phyloP scores from a whole-genome alignment of 2,329 filamentous ascomycete species.

The Eurotiales sp. region DNA sequence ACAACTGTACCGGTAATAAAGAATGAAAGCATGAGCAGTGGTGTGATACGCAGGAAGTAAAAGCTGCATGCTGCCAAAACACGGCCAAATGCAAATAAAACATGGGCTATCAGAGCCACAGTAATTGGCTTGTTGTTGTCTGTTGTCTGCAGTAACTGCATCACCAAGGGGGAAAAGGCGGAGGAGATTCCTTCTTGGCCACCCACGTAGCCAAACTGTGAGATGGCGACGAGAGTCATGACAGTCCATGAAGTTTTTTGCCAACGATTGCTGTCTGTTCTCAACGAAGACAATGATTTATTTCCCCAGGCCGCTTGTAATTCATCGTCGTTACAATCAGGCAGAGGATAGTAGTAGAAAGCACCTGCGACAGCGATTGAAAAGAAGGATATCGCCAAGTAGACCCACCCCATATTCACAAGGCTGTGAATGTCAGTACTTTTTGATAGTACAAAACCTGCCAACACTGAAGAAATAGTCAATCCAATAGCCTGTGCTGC shows the following conservation, averaged over 20 bases:
- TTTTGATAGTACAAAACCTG: conserved; percentile 56
- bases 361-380: conserved; percentile 51
- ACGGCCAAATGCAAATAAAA: conserved; percentile 51
- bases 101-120: too few relatives aligned
- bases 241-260: conserved; percentile 48
- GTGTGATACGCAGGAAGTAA: conserved; percentile 51
- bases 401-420: conserved; percentile 62
- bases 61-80: conserved; percentile 54
- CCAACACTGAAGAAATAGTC: conserved; percentile 56
- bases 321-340: conserved; percentile 57
- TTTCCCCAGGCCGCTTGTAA: conserved; percentile 48
- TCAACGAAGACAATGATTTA: too few relatives aligned
- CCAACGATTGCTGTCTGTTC: too few relatives aligned
- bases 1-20: conserved; percentile 52
- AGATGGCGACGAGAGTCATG: too few relatives aligned
- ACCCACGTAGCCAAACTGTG: conserved; percentile 60
- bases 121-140: too few relatives aligned
- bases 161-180: too few relatives aligned
- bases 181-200: conserved; percentile 60
- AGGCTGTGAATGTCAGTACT: conserved; percentile 48
- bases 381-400: conserved; percentile 60
- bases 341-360: conserved; percentile 59
- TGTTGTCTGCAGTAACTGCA: too few relatives aligned
- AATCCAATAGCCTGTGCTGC: conserved; percentile 59
- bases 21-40: conserved; percentile 52